Base-by-base conservation (phyloP, 345 rosid genomes). In the Theobroma cacao region DNA sequence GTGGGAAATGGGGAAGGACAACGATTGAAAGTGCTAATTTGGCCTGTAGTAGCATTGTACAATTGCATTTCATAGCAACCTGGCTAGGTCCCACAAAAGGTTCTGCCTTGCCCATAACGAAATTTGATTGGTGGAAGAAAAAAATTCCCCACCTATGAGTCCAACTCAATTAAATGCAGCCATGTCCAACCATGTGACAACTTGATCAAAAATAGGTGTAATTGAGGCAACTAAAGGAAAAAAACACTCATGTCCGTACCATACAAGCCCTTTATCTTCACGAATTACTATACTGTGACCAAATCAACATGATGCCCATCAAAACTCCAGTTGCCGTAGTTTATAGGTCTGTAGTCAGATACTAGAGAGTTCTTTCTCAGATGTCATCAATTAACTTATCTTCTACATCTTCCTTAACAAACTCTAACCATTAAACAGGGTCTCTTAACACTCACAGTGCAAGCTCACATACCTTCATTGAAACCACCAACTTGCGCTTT, bases 381-480 rank as follows among this genome's bases (percentile, higher is more conserved):
- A 12, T 60, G n/a, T 45, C 20, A 7, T 8, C 45, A 41, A 7
- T 68, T 68, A 26, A 69, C 36, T 26, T 45, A 47, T 3, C 58
- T 77, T 55, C 55, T 34, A 3, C 47, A 5, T 33, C 30, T 18
- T 61, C 2, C 4, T 38, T 33, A 36, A 64, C 80, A 58, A 68
- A 75, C 31, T 34, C 22, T 22, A 40, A 68, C 61, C 17, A 67
- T 74, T 71, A n/a, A 76, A 77, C 84, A 88, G 94, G 92, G 94
- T 41, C 64, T 91, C 76, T 24, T 89, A 33, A 66, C 85, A 58
- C 91, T 89, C 68, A 86, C 87, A 28, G 73, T 87, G 72, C 98
- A 92, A 88, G 90, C 94, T 59, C 80, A 65, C 79, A 47, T 85
- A 38, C 90, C 87, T 72, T 86, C 89, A n/a, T 52, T 86, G 66